Evolutionary conservation across 306 rosid species (phyloP).

Genomic region (Corylus avellana): DNA sequence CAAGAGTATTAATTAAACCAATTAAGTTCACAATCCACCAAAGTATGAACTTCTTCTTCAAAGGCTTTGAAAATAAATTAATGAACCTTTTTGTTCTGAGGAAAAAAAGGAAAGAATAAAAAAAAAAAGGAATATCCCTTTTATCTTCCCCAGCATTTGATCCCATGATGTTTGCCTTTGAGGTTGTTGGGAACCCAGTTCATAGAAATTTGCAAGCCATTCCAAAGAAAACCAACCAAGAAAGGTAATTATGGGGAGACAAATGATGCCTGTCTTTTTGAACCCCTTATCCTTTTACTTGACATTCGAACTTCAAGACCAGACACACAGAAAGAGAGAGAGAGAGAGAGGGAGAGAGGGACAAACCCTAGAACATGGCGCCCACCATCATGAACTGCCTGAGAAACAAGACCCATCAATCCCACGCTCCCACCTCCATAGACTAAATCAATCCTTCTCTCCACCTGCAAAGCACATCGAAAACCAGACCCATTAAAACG

Average conservation of each 20-base stretch:
- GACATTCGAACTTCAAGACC: not conserved
- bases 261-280: conserved; percentile 32
- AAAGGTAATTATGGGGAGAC: not conserved
- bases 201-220: conserved; percentile 26
- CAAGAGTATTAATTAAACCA: not conserved
- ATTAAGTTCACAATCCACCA: not conserved
- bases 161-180: conserved; percentile 40
- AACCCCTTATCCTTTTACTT: not conserved
- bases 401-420: conserved; percentile 98
- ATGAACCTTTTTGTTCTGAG: not conserved
- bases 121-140: conserved; percentile 15
- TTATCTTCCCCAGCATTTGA: conserved; percentile 33
- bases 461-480: conserved; percentile 70
- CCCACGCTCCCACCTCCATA: conserved; percentile 99
- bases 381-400: conserved; percentile 99
- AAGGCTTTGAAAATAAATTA: not conserved
- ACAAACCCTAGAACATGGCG: conserved; percentile 99
- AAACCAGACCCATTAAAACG: conserved; percentile 49
- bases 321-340: conserved; percentile 2
- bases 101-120: not conserved
- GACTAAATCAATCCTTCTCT: conserved; percentile 93
- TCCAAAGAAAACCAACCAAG: conserved; percentile 15
- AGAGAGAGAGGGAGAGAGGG: conserved; percentile 30
- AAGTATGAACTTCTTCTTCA: not conserved
- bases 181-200: conserved; percentile 16